Percentiles rank a stretch among this genome's conserved stretches.
Conservation (phyloP, 1,139 yeast species). For the Diutina rugosa region DNA sequence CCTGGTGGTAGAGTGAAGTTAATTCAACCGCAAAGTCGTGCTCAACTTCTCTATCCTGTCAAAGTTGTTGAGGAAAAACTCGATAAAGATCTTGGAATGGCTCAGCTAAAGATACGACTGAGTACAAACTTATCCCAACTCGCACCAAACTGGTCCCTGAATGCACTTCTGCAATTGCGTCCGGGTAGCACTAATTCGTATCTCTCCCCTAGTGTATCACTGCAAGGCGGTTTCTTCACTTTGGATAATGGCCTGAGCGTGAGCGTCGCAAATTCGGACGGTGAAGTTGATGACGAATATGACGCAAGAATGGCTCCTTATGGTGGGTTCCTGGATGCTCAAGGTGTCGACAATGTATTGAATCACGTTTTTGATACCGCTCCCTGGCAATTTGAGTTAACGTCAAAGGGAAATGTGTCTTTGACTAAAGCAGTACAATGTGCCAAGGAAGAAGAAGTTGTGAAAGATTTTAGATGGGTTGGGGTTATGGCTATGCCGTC, state of each 20-base stretch:
- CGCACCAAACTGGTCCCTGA: neutral
- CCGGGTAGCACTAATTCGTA: neutral
- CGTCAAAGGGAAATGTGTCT: conserved; percentile 76
- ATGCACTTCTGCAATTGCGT: neutral
- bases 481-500: conserved; percentile 90
- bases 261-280: neutral
- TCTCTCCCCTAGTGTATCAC: neutral
- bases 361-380: conserved; percentile 50
- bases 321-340: conserved; percentile 61
- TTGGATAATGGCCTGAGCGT: neutral
- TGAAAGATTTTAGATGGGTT: conserved; percentile 53
- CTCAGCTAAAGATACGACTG: neutral
- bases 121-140: neutral
- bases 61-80: neutral
- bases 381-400: conserved; percentile 57
- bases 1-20: neutral
- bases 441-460: conserved; percentile 37
- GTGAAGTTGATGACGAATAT: conserved; percentile 12
- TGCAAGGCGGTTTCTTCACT: neutral
- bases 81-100: neutral
- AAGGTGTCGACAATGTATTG: conserved; percentile 27
- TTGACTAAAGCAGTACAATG: conserved; percentile 72
- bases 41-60: neutral
- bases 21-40: neutral
- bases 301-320: conserved; percentile 44